These are phyloP conservation scores for Babesia bovis DNA, from an alignment of 169 alveolate species.

Conservation along the genomic window DNA sequence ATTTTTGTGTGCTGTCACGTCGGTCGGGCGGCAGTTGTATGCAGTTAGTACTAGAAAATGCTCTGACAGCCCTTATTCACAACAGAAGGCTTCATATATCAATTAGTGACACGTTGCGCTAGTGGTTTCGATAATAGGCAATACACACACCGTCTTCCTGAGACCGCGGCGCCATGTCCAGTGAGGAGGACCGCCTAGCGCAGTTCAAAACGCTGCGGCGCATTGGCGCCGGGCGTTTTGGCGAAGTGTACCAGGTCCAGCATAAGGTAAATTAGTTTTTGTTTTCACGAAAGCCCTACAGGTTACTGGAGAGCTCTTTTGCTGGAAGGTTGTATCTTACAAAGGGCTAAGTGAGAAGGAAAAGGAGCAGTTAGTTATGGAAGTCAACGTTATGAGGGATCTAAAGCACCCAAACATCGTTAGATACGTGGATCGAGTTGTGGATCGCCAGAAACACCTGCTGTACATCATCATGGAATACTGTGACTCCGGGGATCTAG, in stretches of 20 bases:
- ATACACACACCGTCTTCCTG: conserved; percentile 10
- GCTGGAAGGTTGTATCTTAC: conserved; percentile 94
- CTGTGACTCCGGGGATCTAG: conserved; percentile 96
- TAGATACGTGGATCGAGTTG: conserved; percentile 90
- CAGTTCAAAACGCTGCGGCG: conserved; percentile 80
- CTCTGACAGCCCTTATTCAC: too few relatives aligned
- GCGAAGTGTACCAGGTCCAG: conserved; percentile 86
- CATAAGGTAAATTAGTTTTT: conserved; percentile 73
- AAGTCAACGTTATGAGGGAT: conserved; percentile 94
- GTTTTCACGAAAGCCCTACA: background rate
- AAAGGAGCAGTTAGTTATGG: conserved; percentile 93
- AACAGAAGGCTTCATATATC: too few relatives aligned
- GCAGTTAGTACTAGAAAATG: too few relatives aligned
- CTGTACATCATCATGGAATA: conserved; percentile 93
- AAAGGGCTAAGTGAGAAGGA: conserved; percentile 93
- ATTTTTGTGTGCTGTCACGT: conserved; percentile 1
- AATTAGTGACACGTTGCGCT: too few relatives aligned
- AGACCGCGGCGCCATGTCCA: conserved; percentile 30
- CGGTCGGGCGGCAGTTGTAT: too few relatives aligned
- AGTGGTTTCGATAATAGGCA: too few relatives aligned
- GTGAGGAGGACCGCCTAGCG: conserved; percentile 75
- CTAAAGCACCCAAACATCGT: conserved; percentile 93
- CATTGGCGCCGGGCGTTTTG: conserved; percentile 88
- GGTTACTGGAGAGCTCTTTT: conserved; percentile 82
- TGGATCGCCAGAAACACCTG: conserved; percentile 88